Evolutionary conservation across 768 basidiomycete genomes (phyloP).

Genomic region (Saitozyma sp.): DNA sequence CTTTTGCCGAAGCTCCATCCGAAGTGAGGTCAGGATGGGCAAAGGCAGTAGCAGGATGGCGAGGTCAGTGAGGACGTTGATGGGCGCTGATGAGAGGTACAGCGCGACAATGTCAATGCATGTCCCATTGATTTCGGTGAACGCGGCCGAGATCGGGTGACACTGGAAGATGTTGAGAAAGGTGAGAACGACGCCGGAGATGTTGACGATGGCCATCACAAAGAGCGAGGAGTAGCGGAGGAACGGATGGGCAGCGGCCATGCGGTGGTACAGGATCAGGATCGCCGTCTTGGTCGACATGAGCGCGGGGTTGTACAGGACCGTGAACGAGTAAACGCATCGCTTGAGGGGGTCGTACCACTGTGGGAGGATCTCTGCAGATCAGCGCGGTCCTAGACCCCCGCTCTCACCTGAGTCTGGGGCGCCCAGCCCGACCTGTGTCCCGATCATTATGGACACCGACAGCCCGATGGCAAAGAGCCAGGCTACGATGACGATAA

Average conservation of each 20-base stretch:
- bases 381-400: neutral
- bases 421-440: conserved; percentile 37
- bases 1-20: conserved; percentile 48
- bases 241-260: conserved; percentile 39
- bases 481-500: conserved; percentile 40
- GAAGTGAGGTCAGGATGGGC: conserved; percentile 46
- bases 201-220: conserved; percentile 35
- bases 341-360: conserved; percentile 10
- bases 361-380: conserved; percentile 5
- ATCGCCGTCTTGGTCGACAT: conserved; percentile 49
- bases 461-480: conserved; percentile 36
- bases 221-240: conserved; percentile 39
- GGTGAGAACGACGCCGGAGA: conserved; percentile 46
- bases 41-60: conserved; percentile 47
- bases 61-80: conserved; percentile 50
- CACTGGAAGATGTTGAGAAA: conserved; percentile 50
- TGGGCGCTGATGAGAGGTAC: conserved; percentile 47
- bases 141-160: conserved; percentile 41
- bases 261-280: conserved; percentile 43
- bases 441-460: conserved; percentile 30
- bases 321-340: conserved; percentile 41
- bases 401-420: conserved; percentile 26
- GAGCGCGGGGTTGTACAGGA: conserved; percentile 47
- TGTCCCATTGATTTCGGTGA: conserved; percentile 12
- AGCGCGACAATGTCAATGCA: conserved; percentile 47